Evolutionary conservation across 495 filamentous ascomycete genomes (phyloP), one percentile per base, ranked within the genome.

Genomic region (Podospora appendiculata): DNA sequence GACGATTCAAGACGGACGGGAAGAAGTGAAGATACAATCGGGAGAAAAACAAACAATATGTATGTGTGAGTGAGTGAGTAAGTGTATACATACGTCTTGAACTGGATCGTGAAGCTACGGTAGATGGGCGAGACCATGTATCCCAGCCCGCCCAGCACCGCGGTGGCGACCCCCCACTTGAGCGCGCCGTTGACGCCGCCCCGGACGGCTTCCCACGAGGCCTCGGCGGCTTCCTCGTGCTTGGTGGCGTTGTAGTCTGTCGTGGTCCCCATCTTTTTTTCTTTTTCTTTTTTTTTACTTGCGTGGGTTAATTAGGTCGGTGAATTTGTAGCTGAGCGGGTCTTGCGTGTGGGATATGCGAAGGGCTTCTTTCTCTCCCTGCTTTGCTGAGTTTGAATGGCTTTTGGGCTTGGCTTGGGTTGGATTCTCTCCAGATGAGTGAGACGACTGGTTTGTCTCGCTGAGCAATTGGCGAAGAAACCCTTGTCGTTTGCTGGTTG

Each of bases 51-150:
- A 25, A 33, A 9, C 11, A 6, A 45, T 17, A 41, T 34, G 54
- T 10, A 34, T 32, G 55, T 38, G n/a, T 11, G 35, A 51, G 4
- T 19, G 38, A 38, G 12, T 17, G 18, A 10, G 8, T n/a, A 16
- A 41, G 18, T 38, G 18, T 11, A 8, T 25, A 70, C 82, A 56
- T 78, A 88, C 74, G 91, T 82, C 72, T 95, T 96, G 70, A 95
- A 96, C 65, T 95, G 90, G 16, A 90, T 72, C 2, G 90, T 96
- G 57, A 95, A 63, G 0, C 86, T 81, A 25, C 89, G 80, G 60
- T 95, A 96, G 12, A 96, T 58, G 8, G 88, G 89, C 14, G 83
- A 84, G 50, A 82, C 61, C 36, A 66, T 61, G 57, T 82, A 86
- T 1, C 76, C 84, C 8, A 75, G 25, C 17, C 68, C 79, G 25